These are phyloP conservation scores for Hyphopichia homilentoma DNA, from an alignment of 805 yeast genomes.

Conservation along the genomic window DNA sequence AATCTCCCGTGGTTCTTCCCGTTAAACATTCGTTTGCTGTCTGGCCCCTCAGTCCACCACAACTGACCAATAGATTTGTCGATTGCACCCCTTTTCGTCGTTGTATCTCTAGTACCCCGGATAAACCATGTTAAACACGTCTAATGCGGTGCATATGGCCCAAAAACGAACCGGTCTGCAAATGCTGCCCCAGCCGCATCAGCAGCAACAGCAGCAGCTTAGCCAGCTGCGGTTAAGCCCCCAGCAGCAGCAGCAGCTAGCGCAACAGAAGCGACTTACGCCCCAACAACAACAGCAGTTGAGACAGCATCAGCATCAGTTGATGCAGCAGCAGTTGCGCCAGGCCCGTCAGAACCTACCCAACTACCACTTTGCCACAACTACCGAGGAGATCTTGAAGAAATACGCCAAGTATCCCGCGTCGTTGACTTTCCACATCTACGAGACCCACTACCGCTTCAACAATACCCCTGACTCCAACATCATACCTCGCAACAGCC, in stretches of 20 bases:
- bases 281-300: constrained; percentile 41
- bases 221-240: too few species aligned
- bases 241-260: too few species aligned
- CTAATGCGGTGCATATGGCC: neutral
- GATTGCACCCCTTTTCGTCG: too few species aligned
- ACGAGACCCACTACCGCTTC: constrained; percentile 86
- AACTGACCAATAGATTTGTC: too few species aligned
- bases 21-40: too few species aligned
- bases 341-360: constrained; percentile 20
- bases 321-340: constrained; percentile 17
- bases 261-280: constrained; percentile 24
- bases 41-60: too few species aligned
- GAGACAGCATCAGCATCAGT: constrained; percentile 15
- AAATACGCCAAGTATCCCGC: constrained; percentile 78
- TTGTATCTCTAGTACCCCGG: too few species aligned
- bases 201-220: constrained; percentile 18
- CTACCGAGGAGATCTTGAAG: constrained; percentile 66
- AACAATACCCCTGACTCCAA: constrained; percentile 84
- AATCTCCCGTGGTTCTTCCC: too few species aligned
- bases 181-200: constrained; percentile 20
- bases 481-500: constrained; percentile 69
- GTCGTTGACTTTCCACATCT: constrained; percentile 83
- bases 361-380: constrained; percentile 59
- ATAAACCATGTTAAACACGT: too few species aligned
- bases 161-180: constrained; percentile 6